Evolutionary conservation across 2,329 filamentous ascomycete species (phyloP).

Genomic region (Alternaria atra): DNA sequence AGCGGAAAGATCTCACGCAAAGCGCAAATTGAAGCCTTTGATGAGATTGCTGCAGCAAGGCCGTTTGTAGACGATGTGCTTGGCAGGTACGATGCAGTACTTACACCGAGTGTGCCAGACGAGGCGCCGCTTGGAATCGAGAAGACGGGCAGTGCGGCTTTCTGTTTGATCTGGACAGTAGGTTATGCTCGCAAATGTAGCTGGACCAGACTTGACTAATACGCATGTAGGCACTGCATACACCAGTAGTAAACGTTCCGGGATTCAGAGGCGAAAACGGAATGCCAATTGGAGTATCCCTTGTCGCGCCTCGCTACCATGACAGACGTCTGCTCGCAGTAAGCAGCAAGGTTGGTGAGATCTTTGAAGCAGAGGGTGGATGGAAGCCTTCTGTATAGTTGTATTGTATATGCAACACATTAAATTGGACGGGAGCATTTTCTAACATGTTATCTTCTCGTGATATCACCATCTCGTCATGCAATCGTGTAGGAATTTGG

Average conservation of each 20-base stretch:
- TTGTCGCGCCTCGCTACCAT: slow-evolving; percentile 55
- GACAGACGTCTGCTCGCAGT: slow-evolving; percentile 43
- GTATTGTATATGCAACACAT: background rate
- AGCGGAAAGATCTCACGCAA: slow-evolving; percentile 53
- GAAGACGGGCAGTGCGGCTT: slow-evolving; percentile 64
- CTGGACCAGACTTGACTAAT: background rate
- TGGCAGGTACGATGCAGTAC: slow-evolving; percentile 61
- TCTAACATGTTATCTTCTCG: background rate
- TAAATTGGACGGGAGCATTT: background rate
- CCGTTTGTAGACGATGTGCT: slow-evolving; percentile 65
- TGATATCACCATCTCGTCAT: background rate
- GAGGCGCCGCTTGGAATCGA: slow-evolving; percentile 66
- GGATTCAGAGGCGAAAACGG: slow-evolving; percentile 66
- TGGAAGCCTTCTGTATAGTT: slow-evolving; percentile 27
- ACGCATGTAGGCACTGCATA: slow-evolving; percentile 57
- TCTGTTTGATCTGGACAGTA: slow-evolving; percentile 64
- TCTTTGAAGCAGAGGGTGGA: slow-evolving; percentile 44
- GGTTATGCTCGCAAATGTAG: background rate
- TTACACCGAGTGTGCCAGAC: slow-evolving; percentile 67
- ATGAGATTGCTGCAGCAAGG: slow-evolving; percentile 63
- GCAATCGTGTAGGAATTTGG: background rate
- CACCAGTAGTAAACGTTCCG: slow-evolving; percentile 70
- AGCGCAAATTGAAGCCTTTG: slow-evolving; percentile 63
- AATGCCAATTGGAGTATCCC: slow-evolving; percentile 68
- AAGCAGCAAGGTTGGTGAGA: slow-evolving; percentile 35